phyloP scores from a whole-genome alignment of 768 basidiomycete genomes.

The Exidia glandulosa region DNA sequence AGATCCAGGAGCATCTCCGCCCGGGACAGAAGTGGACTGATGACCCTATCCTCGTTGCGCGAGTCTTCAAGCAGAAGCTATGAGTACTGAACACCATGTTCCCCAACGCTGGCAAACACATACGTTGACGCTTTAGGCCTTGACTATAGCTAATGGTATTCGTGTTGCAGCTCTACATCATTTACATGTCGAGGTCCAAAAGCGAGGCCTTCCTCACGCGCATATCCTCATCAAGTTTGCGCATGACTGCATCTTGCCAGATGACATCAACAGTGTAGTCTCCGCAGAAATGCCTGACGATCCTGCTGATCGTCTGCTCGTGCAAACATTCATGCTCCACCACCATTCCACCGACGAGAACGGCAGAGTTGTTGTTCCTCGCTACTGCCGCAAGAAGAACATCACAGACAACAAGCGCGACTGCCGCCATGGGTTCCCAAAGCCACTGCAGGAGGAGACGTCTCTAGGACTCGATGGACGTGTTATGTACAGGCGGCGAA shows the following conservation, averaged over 20 bases:
- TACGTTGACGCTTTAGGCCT: background rate
- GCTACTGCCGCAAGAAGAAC: no score
- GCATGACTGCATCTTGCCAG: slow-evolving; percentile 11
- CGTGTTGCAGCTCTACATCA: slow-evolving; percentile 13
- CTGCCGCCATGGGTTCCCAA: slow-evolving; percentile 16
- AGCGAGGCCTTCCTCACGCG: slow-evolving; percentile 29
- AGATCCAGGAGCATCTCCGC: slow-evolving; percentile 19
- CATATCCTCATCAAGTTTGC: slow-evolving; percentile 28
- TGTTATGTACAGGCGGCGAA: slow-evolving; percentile 18
- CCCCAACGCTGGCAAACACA: slow-evolving; percentile 15
- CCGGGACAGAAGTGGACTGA: slow-evolving; percentile 26
- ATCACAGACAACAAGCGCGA: no score
- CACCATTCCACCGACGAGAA: slow-evolving; percentile 13
- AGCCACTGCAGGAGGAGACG: slow-evolving; percentile 12
- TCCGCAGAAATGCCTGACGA: slow-evolving; percentile 24
- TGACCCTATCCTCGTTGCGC: slow-evolving; percentile 23
- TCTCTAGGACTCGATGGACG: slow-evolving; percentile 18
- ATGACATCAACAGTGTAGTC: slow-evolving; percentile 22
- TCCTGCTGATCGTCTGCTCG: slow-evolving; percentile 13
- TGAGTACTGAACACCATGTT: slow-evolving; percentile 19
- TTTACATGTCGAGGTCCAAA: slow-evolving; percentile 32
- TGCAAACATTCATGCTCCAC: slow-evolving; percentile 25
- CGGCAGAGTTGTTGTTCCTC: no score
- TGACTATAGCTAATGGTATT: background rate
- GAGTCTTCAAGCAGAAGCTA: slow-evolving; percentile 27